Percentiles rank a stretch among this genome's conserved stretches.
Conservation (phyloP, 177 flowering plant genomes). For the Vitis hybrid region DNA sequence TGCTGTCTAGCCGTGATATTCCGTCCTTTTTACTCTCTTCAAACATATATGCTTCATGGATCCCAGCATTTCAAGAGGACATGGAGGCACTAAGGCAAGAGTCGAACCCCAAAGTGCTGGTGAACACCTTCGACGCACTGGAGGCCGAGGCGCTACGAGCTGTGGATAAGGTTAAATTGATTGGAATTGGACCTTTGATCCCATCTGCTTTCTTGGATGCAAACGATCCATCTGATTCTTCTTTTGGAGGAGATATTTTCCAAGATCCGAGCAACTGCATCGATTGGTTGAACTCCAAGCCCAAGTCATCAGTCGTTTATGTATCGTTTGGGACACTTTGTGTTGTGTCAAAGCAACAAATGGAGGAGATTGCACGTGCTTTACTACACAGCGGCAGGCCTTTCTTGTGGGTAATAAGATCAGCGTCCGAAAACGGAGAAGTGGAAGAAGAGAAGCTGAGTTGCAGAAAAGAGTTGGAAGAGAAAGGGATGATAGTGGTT, state of each 20-base stretch:
- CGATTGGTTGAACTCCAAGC: conserved; percentile 40
- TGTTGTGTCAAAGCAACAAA: conserved; percentile 22
- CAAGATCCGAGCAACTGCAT: conserved; percentile 11
- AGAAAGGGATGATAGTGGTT: conserved; percentile 35
- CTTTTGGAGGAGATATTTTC: conserved; percentile 36
- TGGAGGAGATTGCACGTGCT: conserved; percentile 35
- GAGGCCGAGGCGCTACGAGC: conserved; percentile 42
- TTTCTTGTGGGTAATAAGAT: conserved; percentile 46
- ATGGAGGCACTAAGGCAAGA: conserved; percentile 24
- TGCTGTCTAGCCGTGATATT: conserved; percentile 27
- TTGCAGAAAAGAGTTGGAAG: conserved; percentile 23
- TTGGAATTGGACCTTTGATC: conserved; percentile 56
- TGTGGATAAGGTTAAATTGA: conserved; percentile 21
- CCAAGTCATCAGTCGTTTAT: conserved; percentile 38
- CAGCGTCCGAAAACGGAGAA: neutral
- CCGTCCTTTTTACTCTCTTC: conserved; percentile 37
- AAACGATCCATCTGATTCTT: conserved; percentile 24
- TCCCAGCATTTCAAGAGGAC: conserved; percentile 25
- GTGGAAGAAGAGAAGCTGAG: conserved; percentile 12
- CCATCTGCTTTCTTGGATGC: conserved; percentile 44
- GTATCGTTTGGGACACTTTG: conserved; percentile 41
- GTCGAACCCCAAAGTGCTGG: conserved; percentile 27
- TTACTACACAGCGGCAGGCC: conserved; percentile 23
- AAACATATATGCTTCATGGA: conserved; percentile 8
- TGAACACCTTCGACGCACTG: conserved; percentile 53